phyloP scores from a whole-genome alignment of 371 early-diverging fungal genomes.

The Paramicrosporidium saccamoebae region DNA sequence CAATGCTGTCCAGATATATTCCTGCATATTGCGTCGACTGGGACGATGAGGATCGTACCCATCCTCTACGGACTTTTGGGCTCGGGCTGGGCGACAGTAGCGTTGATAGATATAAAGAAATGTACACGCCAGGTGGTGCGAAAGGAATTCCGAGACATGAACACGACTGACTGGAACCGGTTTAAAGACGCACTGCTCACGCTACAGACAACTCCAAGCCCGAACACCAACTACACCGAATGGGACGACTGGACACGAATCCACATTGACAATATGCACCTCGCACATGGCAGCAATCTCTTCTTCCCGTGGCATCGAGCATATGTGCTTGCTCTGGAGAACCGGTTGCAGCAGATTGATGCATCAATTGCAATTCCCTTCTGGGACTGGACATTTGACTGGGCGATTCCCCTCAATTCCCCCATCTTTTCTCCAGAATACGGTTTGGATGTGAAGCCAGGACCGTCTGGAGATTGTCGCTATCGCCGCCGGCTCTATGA shows the following conservation, averaged over 20 bases:
- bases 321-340: conserved; percentile 8
- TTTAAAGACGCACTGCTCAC: conserved; percentile 4
- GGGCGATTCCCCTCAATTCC: conserved; percentile 4
- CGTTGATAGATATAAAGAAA: too few relatives aligned
- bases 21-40: too few relatives aligned
- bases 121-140: conserved; percentile 4
- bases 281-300: conserved; percentile 4
- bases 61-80: too few relatives aligned
- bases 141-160: conserved; percentile 9
- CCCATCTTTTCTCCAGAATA: conserved; percentile 4
- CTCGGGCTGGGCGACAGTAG: too few relatives aligned
- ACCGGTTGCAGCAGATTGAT: conserved; percentile 7
- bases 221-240: too few relatives aligned
- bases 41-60: too few relatives aligned
- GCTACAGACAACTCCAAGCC: conserved; percentile 5
- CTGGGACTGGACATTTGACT: conserved; percentile 9
- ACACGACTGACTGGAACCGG: conserved; percentile 5
- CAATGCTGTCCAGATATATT: too few relatives aligned
- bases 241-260: conserved; percentile 6
- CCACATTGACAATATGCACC: conserved; percentile 3
- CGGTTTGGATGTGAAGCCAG: conserved; percentile 7
- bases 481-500: too few relatives aligned
- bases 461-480: too few relatives aligned
- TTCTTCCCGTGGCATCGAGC: conserved; percentile 10
- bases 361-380: conserved; percentile 11